Conservation (phyloP, 192 early-diverging fungal species). For the Allomyces macrogynus region DNA sequence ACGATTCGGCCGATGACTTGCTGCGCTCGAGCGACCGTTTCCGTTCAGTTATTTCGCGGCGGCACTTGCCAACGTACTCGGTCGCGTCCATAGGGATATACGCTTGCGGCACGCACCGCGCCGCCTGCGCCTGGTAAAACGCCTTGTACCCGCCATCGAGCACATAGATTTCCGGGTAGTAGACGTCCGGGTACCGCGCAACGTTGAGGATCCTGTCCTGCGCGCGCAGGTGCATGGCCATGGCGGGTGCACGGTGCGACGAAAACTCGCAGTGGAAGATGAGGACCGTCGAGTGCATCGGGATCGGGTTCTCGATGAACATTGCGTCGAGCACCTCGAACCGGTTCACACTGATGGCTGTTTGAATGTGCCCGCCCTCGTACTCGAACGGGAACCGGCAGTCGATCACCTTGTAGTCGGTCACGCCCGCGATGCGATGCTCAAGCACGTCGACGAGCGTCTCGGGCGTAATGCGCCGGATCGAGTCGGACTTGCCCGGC, state of each 20-base stretch:
- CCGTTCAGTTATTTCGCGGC: neutral
- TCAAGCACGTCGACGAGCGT: conserved; percentile 43
- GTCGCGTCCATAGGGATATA: neutral
- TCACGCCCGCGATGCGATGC: conserved; percentile 32
- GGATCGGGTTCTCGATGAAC: conserved; percentile 24
- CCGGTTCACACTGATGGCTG: conserved; percentile 48
- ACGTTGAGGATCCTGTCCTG: conserved; percentile 53
- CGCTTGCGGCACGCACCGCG: neutral
- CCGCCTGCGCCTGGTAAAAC: conserved; percentile 28
- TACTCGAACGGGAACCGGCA: conserved; percentile 78
- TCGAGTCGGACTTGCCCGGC: conserved; percentile 29
- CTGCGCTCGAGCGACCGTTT: neutral
- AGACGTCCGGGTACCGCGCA: conserved; percentile 46
- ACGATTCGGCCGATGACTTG: neutral
- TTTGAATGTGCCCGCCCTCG: conserved; percentile 59
- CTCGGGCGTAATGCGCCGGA: conserved; percentile 34
- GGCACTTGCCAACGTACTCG: neutral
- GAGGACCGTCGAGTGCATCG: conserved; percentile 28
- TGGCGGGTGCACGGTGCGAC: conserved; percentile 52
- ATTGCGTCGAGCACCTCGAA: conserved; percentile 32
- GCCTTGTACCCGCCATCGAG: conserved; percentile 63
- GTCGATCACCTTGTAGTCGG: conserved; percentile 51
- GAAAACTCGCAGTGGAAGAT: conserved; percentile 81
- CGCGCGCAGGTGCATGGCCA: conserved; percentile 56
- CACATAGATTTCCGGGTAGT: conserved; percentile 72